phyloP scores from a whole-genome alignment of 176 grass and related monocot genomes.

The Echinochloa phyllopogon region DNA sequence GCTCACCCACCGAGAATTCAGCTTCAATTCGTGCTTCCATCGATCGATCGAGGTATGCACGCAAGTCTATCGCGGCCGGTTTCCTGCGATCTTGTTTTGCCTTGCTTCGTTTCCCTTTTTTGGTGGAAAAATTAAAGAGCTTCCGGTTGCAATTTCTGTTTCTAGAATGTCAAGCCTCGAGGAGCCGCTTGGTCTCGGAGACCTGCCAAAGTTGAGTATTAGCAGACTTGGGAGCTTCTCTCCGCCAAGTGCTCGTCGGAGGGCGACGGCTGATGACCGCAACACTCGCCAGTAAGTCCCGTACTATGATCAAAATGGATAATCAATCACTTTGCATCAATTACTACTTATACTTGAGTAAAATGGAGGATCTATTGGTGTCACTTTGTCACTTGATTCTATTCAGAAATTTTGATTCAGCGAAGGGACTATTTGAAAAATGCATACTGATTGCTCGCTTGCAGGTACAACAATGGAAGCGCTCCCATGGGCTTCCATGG shows the following conservation, averaged over 20 bases:
- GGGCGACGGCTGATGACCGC: conserved; percentile 35
- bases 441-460: not conserved
- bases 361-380: not conserved
- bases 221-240: conserved; percentile 68
- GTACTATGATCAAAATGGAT: no score
- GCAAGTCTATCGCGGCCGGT: not conserved
- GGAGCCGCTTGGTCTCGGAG: conserved; percentile 72
- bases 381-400: not conserved
- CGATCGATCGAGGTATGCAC: not conserved
- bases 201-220: conserved; percentile 79
- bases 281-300: conserved; percentile 53
- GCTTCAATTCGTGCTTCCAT: not conserved
- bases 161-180: conserved; percentile 83
- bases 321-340: no score
- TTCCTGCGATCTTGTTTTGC: not conserved
- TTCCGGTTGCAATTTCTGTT: not conserved
- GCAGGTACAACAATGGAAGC: conserved; percentile 38
- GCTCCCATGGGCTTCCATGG: conserved; percentile 32
- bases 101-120: no score
- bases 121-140: not conserved
- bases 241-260: conserved; percentile 31
- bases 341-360: not conserved
- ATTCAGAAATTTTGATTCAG: not conserved
- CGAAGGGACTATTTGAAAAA: not conserved
- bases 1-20: not conserved